These are phyloP conservation scores for Lippia alba DNA, from an alignment of 305 asterid genomes.

Conservation along the genomic window DNA sequence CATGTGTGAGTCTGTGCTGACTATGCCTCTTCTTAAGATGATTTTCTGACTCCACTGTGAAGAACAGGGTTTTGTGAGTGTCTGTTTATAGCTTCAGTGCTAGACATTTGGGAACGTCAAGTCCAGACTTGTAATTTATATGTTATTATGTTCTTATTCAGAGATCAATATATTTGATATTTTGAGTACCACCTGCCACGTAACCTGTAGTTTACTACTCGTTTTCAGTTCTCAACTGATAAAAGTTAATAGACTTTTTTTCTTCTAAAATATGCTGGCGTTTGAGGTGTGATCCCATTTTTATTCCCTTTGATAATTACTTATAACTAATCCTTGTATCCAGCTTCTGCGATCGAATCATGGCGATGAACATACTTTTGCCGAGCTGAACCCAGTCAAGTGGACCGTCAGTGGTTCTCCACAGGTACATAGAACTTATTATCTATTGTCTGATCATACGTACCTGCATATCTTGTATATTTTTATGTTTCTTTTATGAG, in stretches of 20 bases:
- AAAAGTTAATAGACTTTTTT: not conserved
- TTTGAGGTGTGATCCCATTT: not conserved
- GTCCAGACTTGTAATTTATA: not conserved
- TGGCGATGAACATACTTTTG: constrained; percentile 59
- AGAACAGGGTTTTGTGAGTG: not conserved
- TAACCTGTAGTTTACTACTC: not conserved
- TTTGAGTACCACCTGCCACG: not conserved
- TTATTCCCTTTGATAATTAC: constrained; percentile 10
- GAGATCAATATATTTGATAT: not conserved
- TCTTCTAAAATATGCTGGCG: constrained; percentile 17
- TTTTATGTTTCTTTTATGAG: constrained; percentile 7
- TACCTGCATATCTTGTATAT: constrained; percentile 13
- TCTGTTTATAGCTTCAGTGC: no score
- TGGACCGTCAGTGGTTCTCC: constrained; percentile 74
- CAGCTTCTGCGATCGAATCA: constrained; percentile 85
- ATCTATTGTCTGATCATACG: constrained; percentile 19
- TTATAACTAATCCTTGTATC: constrained; percentile 27
- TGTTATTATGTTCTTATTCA: constrained; percentile 1
- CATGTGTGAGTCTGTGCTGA: not conserved
- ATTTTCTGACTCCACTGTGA: not conserved
- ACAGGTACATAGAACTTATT: constrained; percentile 50
- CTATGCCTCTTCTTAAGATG: constrained; percentile 3
- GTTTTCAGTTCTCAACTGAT: constrained; percentile 10
- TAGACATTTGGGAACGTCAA: constrained; percentile 4
- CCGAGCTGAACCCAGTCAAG: constrained; percentile 69